phyloP scores from a whole-genome alignment of 2,329 filamentous ascomycete species.

The Didymella pomorum region DNA sequence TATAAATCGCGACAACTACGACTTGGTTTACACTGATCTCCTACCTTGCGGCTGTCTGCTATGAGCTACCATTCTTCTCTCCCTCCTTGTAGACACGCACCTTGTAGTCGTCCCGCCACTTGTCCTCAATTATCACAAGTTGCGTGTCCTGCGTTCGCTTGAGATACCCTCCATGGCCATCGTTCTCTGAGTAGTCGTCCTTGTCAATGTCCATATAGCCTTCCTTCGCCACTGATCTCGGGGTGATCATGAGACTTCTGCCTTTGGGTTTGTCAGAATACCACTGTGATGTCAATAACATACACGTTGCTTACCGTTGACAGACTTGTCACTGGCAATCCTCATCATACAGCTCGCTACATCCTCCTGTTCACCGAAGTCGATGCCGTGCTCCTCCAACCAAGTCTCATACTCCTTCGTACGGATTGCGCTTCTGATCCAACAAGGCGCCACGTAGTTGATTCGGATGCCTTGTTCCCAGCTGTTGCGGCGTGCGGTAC shows the following conservation, averaged over 20 bases:
- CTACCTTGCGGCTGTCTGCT: background rate
- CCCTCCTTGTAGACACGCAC: constrained; percentile 47
- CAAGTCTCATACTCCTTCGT: background rate
- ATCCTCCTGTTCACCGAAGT: constrained; percentile 49
- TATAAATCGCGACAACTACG: background rate
- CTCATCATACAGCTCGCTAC: constrained; percentile 47
- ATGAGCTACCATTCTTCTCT: constrained; percentile 7
- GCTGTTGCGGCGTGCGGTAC: constrained; percentile 23
- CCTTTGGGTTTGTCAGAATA: background rate
- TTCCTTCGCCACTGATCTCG: background rate
- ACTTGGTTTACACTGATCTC: background rate
- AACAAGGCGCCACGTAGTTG: constrained; percentile 29
- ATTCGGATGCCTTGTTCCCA: constrained; percentile 30
- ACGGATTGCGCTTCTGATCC: background rate
- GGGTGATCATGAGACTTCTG: background rate
- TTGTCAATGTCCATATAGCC: background rate
- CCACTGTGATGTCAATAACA: background rate
- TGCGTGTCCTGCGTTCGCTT: constrained; percentile 52
- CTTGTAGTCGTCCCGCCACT: constrained; percentile 51
- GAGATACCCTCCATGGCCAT: constrained; percentile 44
- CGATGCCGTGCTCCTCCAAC: constrained; percentile 50
- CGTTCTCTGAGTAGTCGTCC: background rate
- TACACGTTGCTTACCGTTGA: constrained; percentile 41
- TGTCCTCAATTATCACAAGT: constrained; percentile 54
- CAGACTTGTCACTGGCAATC: constrained; percentile 36